These are phyloP conservation scores for Alliaria petiolata DNA, from an alignment of 345 rosid genomes.

Conservation along the genomic window DNA sequence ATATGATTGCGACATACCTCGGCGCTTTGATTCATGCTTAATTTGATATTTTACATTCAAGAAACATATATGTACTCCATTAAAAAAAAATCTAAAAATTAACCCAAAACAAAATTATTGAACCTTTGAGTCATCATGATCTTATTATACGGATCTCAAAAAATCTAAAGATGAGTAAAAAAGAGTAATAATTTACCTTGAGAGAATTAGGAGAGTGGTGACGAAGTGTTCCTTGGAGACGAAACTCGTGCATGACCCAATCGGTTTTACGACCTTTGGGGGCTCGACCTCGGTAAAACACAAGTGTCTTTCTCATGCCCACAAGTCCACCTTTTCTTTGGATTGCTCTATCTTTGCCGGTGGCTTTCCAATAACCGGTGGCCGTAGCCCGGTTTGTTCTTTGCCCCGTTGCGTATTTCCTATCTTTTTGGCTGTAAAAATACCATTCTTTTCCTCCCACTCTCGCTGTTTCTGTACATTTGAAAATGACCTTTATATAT, in stretches of 20 bases:
- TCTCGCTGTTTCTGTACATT: conserved; percentile 23
- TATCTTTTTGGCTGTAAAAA: conserved; percentile 47
- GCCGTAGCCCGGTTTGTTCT: conserved; percentile 56
- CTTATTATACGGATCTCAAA: neutral
- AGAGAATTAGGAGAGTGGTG: conserved; percentile 24
- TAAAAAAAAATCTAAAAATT: too few species aligned
- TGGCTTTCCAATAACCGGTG: conserved; percentile 61
- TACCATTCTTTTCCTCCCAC: conserved; percentile 48
- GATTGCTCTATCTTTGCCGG: conserved; percentile 50
- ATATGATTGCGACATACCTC: neutral
- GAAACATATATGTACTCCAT: neutral
- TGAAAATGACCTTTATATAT: conserved; percentile 3
- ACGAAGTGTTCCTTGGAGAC: conserved; percentile 35
- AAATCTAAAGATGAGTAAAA: neutral
- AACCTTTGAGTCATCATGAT: neutral
- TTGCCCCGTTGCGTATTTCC: conserved; percentile 48
- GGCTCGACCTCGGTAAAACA: conserved; percentile 47
- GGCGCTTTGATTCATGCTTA: conserved; percentile 16
- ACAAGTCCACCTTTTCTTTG: conserved; percentile 21
- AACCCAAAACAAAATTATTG: too few species aligned
- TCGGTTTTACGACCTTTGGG: conserved; percentile 54
- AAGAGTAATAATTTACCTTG: conserved; percentile 10
- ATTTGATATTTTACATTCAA: neutral
- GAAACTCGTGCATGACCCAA: conserved; percentile 64
- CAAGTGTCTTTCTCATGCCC: conserved; percentile 49